These are phyloP conservation scores for Citrus inodora DNA, from an alignment of 345 rosid species.

Conservation along the genomic window DNA sequence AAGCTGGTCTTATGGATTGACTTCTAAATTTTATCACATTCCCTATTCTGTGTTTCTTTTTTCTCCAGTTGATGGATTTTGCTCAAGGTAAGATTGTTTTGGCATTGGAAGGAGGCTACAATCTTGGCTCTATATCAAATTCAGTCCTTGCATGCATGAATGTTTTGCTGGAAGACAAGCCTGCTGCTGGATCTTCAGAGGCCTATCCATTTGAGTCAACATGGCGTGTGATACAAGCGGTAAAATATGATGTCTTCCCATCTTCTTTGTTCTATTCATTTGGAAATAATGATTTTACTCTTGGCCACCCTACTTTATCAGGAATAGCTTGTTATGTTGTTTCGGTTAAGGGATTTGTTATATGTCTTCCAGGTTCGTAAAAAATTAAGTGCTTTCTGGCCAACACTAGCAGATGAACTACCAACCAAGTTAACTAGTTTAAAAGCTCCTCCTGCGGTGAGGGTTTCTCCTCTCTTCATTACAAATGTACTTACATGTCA, in stretches of 20 bases:
- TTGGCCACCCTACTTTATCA: neutral
- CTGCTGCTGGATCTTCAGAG: slow-evolving; percentile 48
- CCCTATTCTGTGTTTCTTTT: neutral
- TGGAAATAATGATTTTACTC: neutral
- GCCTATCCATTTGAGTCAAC: slow-evolving; percentile 87
- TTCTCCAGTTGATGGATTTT: slow-evolving; percentile 75
- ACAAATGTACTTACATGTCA: neutral
- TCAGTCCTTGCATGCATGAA: slow-evolving; percentile 83
- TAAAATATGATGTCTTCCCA: slow-evolving; percentile 22
- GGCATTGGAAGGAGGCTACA: slow-evolving; percentile 96
- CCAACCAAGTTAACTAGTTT: slow-evolving; percentile 52
- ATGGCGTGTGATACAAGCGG: slow-evolving; percentile 78
- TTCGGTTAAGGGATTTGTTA: slow-evolving; percentile 12
- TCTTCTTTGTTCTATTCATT: neutral
- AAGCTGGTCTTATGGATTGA: neutral
- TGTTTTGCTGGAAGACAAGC: slow-evolving; percentile 66
- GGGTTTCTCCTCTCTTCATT: slow-evolving; percentile 12
- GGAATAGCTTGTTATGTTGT: slow-evolving; percentile 4
- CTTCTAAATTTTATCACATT: neutral
- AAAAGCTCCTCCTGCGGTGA: slow-evolving; percentile 41
- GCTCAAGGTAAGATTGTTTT: slow-evolving; percentile 77
- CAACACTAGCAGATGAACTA: slow-evolving; percentile 61
- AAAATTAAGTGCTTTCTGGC: slow-evolving; percentile 63
- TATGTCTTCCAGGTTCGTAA: slow-evolving; percentile 59
- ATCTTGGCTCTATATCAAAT: slow-evolving; percentile 76